A percentile compares a stretch with the other conserved stretches of the same genome.
These are phyloP conservation scores for Rosa lucieae DNA, from an alignment of 306 rosid species.

Conservation along the genomic window DNA sequence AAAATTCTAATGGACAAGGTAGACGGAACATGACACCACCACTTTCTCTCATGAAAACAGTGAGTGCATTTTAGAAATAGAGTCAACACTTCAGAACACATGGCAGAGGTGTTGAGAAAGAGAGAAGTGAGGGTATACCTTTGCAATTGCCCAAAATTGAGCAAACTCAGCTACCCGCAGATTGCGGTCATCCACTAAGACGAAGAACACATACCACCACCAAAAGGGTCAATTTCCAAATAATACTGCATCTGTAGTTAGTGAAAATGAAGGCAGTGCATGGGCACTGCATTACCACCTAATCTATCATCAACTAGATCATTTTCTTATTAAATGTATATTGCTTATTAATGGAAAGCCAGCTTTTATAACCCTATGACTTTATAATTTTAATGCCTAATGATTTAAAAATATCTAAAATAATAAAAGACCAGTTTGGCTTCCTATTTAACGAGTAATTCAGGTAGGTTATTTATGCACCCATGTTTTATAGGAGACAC, in stretches of 20 bases:
- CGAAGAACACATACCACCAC: conserved; percentile 98
- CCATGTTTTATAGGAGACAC: conserved; percentile 22
- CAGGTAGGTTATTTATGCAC: conserved; percentile 25
- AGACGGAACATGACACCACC: conserved; percentile 28
- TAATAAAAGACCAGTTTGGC: conserved; percentile 1
- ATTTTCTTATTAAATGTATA: conserved; percentile 46
- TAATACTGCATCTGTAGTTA: conserved; percentile 97
- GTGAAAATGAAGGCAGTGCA: conserved; percentile 88
- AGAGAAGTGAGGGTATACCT: conserved; percentile 93
- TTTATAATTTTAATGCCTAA: conserved; percentile 34
- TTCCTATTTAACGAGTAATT: conserved; percentile 25
- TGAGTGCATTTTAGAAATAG: conserved; percentile 45
- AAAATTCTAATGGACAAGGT: conserved; percentile 24
- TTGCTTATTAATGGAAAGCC: conserved; percentile 47
- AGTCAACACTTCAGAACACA: conserved; percentile 70
- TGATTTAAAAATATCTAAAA: conserved; percentile 23
- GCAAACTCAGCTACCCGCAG: conserved; percentile 99
- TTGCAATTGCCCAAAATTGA: conserved; percentile 99
- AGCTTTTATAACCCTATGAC: conserved; percentile 36
- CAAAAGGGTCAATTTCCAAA: conserved; percentile 97
- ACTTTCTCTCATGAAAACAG: conserved; percentile 25
- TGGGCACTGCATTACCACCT: conserved; percentile 83
- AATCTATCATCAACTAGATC: conserved; percentile 65
- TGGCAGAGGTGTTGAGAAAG: conserved; percentile 67
- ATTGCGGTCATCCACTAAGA: conserved; percentile 99